Base-by-base conservation (phyloP, 73 alveolate species). In the Paramecium sonneborni region DNA sequence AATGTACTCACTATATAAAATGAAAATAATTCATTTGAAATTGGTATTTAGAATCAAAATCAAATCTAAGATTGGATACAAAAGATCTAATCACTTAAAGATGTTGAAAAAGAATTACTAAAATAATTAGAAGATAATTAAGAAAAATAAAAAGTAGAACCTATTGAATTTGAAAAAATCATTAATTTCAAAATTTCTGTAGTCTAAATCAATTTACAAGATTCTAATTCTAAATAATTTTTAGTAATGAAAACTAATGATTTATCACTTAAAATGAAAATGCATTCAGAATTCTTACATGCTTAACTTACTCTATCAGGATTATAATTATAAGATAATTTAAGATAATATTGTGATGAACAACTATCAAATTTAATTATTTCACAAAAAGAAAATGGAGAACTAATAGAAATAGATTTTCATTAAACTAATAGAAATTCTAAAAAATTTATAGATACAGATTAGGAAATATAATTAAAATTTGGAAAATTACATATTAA, bases 1-100 rank as follows among this genome's bases (percentile, higher is more conserved):
- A 34, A 74, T 74, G 44, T 74, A n/a, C 0, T 74, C 18, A 20
- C 4, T 23, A 37, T 74, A 14, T 2, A 34, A 24, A 74, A 30
- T 15, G 56, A 37, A 74, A 39, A 74, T 18, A 74, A 74, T 39
- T 37, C 8, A 34, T 74, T 74, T 39, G 56, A 74, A 23, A 37
- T 74, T 5, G 56, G 67, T 0, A 35, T 34, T 6, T 37, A 74
- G 15, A 74, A 74, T 24, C 15, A 74, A 18, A 23, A 12, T 23
- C 21, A 74, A 34, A 34, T 74, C 10, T 28, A 74, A 74, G 87
- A 74, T 74, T 74, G 87, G 87, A 37, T 74, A 9, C 21, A 74
- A 28, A 34, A 74, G 34, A 34, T 74, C 1, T 37, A 23, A 34
- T 37, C 56, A 39, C 15, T 37, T 6, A 39, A 15, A 37, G 87